Percentiles rank a stretch among this genome's conserved stretches.
Conservation (phyloP, 75 land plant species). For the Selaginella moellendorffii region DNA sequence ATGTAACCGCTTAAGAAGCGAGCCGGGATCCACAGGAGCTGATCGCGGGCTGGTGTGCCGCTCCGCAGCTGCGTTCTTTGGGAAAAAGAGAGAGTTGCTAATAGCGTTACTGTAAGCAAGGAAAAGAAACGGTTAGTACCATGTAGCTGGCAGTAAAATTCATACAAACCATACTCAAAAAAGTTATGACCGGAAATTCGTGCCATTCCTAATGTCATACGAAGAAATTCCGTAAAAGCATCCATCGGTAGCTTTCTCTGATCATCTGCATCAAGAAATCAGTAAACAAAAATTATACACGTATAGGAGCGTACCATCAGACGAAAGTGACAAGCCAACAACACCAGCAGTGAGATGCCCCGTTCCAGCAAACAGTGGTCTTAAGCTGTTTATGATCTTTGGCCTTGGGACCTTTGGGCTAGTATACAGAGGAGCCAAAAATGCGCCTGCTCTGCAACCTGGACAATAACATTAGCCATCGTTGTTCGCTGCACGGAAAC, state of each 20-base stretch:
- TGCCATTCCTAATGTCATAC: constrained; percentile 19
- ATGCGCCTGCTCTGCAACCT: constrained; percentile 21
- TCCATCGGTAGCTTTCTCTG: constrained; percentile 11
- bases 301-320: constrained; percentile 8
- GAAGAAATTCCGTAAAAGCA: constrained; percentile 20
- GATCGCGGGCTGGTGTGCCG: neutral
- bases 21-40: neutral
- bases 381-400: neutral
- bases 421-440: constrained; percentile 12
- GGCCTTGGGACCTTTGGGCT: neutral
- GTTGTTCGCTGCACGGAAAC: neutral
- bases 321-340: constrained; percentile 11
- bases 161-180: constrained; percentile 11
- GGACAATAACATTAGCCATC: neutral
- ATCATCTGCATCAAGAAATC: constrained; percentile 3
- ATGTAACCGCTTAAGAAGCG: neutral
- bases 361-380: constrained; percentile 8
- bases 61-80: neutral
- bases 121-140: neutral
- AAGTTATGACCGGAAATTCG: constrained; percentile 8
- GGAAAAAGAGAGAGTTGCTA: constrained; percentile 3
- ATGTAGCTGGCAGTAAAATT: neutral
- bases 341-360: constrained; percentile 5
- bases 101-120: neutral
- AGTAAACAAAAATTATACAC: neutral